Base-by-base conservation (phyloP, 352 stramenopile species). In the Blastocystis hominis region DNA sequence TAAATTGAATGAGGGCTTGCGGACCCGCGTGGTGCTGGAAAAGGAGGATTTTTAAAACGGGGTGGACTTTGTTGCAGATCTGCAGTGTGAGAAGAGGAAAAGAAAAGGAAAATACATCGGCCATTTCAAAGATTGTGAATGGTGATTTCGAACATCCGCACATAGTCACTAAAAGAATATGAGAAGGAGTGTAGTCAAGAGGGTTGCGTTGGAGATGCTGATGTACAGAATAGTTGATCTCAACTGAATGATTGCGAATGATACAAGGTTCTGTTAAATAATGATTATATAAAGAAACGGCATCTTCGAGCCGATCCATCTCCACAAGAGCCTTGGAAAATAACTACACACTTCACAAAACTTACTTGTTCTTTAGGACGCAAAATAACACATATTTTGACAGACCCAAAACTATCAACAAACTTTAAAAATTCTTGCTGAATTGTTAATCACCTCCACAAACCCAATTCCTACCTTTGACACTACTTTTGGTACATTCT, bases 161-260 rank as follows among this genome's bases (percentile, higher is more conserved):
- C 30, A 84, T 84, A 17, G 72, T 84, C 36, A 84, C 72, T 84
- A 84, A 84, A 84, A 84, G 30, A 47, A 84, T 84, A 64, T 84
- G 72, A 44, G 44, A 68, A 24, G 54, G 47, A 69, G 72, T 84
- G n/a, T 84, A 84, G 17, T 84, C 72, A 2, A 84, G 72, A 69
- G 72, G 72, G 44, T 84, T 84, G 24, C 72, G 72, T 53, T 84
- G 72, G 15, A 84, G 44, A 46, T 66, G 72, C 72, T 84, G 53
- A 64, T 84, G 72, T 46, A 84, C 42, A 34, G 72, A 84, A 46
- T 84, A 84, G 9, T 84, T 84, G 50, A 84, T 53, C 7, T 84
- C 56, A n/a, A 84, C 34, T 6, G 34, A 34, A 64, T 40, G 38
- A 9, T 42, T 66, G 30, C 44, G 53, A 24, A 84, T n/a, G 38